phyloP scores from a whole-genome alignment of 331 rosid genomes.

The Ulmus americana region DNA sequence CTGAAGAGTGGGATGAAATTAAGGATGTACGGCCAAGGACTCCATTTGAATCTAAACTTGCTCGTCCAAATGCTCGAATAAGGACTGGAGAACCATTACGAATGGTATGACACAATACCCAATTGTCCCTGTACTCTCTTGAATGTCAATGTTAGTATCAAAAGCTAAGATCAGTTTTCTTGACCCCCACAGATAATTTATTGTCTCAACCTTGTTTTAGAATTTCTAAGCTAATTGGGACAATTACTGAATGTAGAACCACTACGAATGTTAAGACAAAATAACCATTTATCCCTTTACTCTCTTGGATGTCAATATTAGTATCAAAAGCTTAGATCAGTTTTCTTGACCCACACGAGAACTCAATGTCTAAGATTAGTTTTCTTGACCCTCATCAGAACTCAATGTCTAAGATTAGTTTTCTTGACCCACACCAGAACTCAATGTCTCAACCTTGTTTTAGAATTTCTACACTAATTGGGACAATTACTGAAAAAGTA shows the following conservation, averaged over 20 bases:
- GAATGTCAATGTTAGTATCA: neutral
- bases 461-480: neutral
- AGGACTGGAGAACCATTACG: slow-evolving; percentile 68
- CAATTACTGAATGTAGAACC: neutral
- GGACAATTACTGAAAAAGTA: neutral
- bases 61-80: slow-evolving; percentile 70
- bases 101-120: slow-evolving; percentile 31
- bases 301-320: neutral
- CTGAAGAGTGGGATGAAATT: slow-evolving; percentile 79
- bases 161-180: no score
- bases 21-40: slow-evolving; percentile 80
- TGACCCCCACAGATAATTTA: no score
- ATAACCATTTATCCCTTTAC: neutral
- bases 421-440: neutral
- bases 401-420: neutral
- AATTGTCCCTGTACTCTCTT: neutral
- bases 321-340: neutral
- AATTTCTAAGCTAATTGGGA: neutral
- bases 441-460: neutral
- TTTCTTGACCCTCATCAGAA: neutral
- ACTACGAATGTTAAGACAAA: no score
- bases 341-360: no score
- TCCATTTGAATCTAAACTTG: slow-evolving; percentile 76
- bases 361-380: neutral
- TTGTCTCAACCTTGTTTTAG: no score